phyloP scores from a whole-genome alignment of 345 rosid genomes.

The Eucalyptus curtisii region DNA sequence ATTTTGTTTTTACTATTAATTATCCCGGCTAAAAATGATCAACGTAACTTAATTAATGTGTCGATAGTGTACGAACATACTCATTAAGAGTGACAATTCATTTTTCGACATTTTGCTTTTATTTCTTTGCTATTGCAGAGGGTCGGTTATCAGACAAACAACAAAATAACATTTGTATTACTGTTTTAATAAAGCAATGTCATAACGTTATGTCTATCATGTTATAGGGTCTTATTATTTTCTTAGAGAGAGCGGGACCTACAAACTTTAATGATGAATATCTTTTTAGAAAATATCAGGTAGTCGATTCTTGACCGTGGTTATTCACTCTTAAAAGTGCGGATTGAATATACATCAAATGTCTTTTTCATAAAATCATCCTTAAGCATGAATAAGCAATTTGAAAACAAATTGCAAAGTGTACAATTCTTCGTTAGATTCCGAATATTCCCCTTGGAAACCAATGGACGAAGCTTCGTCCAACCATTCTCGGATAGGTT shows the following conservation, averaged over 20 bases:
- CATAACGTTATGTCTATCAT: not conserved
- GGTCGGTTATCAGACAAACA: not conserved
- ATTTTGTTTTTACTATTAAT: not conserved
- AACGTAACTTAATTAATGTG: not conserved
- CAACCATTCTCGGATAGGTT: not conserved
- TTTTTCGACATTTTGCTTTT: not conserved
- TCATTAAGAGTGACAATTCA: not conserved
- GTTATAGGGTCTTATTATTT: not conserved
- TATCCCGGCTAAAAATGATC: not conserved
- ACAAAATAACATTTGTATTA: not conserved
- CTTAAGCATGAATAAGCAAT: not conserved
- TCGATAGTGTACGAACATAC: fast-evolving
- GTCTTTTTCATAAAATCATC: not conserved
- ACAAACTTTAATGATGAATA: too few species aligned
- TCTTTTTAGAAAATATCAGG: not conserved
- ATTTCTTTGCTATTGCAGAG: not conserved
- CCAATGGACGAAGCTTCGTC: not conserved
- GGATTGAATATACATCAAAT: not conserved
- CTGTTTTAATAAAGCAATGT: not conserved
- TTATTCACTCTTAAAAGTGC: not conserved
- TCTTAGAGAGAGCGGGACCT: not conserved
- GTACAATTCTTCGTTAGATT: not conserved
- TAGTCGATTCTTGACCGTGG: not conserved
- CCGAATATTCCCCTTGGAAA: not conserved
- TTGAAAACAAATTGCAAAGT: not conserved